Base-by-base conservation (phyloP, 768 basidiomycete genomes). In the Boletales sp. region DNA sequence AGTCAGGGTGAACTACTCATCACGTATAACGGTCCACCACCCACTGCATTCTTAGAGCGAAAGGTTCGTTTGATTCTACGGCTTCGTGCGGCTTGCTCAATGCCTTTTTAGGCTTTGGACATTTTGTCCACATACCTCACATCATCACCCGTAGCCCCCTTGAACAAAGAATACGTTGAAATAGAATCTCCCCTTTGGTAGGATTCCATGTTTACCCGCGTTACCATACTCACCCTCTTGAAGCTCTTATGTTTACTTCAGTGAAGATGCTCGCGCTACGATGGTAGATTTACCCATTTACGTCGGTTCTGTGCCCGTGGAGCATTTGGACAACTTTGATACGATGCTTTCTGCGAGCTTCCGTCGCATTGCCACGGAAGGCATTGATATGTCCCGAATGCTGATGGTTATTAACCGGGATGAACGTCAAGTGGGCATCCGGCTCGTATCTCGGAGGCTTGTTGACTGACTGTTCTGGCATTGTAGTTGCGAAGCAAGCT, bases 141-240 rank as follows among this genome's bases (percentile, higher is more conserved):
- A 34, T 90, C 90, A 15, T 90, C 88, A 32, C 72, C 87, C 3
- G 84, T 82, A 17, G 86, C 90, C 13, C 89, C 89, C 40, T 68
- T 92, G 51, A 90, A 86, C 61, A 97, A 94, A 69, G 90, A 94
- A 67, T 97, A 87, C 54, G 78, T 98, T 37, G 97, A 99, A 68
- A 88, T 86, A 45, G 84, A 93, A 56, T 82, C 85, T 42, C 97
- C 97, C 0, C 77, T 90, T 44, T 97, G 93, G 91, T 90, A 57
- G 37, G 77, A 17, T 48, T 40, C 29, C 21, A 32, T 38, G 39
- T 17, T 12, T 35, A 6, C 40, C 41, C 43, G 36, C 29, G 12
- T 50, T 18, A 24, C 40, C 12, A 48, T 47, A 43, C 58, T 65
- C 15, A 65, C 24, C 3, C 34, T 5, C 18, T 53, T 35, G 19